Evolutionary conservation across 164 flowering plant species (phyloP).

Genomic region (Stephania japonica): DNA sequence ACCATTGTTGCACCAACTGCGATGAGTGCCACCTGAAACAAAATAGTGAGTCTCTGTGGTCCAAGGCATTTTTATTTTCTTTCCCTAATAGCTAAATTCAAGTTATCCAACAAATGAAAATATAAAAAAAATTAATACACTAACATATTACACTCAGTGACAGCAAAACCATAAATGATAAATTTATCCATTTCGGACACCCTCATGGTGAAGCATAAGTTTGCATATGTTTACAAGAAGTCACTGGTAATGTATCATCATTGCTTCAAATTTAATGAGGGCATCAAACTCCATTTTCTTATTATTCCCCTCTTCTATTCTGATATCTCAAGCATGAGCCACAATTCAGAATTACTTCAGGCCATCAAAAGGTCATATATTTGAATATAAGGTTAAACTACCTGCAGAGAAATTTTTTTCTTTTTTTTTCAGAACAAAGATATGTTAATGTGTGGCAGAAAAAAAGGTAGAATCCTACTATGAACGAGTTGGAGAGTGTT

Average conservation of each 20-base stretch:
- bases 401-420: no score
- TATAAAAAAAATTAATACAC: background rate
- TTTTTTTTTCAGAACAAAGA: no score
- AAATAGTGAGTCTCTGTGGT: background rate
- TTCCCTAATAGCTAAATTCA: background rate
- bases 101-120: background rate
- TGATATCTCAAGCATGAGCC: background rate
- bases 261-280: background rate
- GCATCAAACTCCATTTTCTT: background rate
- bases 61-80: background rate
- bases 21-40: slow-evolving; percentile 84
- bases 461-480: no score
- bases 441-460: no score
- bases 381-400: background rate
- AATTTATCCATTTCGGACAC: background rate
- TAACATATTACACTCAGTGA: background rate
- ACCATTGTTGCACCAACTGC: slow-evolving; percentile 99
- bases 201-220: background rate
- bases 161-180: background rate
- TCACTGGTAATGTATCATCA: background rate
- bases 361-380: background rate
- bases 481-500: no score
- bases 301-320: background rate
- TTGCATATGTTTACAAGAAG: background rate
- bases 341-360: background rate